A percentile compares a stretch with the other conserved stretches of the same genome.
These are phyloP conservation scores for Zygoascus flipseniorum DNA, from an alignment of 805 yeast species.

Conservation along the genomic window DNA sequence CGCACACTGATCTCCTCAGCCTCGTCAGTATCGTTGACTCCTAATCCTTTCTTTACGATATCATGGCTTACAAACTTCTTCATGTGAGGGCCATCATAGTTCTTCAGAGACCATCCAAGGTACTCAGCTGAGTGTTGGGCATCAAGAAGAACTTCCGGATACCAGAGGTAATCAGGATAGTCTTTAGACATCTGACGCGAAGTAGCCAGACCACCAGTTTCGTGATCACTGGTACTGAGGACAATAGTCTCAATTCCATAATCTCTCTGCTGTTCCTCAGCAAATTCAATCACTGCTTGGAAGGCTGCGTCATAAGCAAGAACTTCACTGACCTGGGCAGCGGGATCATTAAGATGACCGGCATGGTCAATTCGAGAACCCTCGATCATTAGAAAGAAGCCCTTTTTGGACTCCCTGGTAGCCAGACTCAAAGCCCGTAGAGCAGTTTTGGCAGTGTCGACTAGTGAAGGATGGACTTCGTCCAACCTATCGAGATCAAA, in stretches of 20 bases:
- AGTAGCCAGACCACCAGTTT: constrained; percentile 89
- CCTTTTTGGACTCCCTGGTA: constrained; percentile 57
- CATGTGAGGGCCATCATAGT: constrained; percentile 29
- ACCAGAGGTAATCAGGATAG: constrained; percentile 87
- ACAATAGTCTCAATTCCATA: constrained; percentile 65
- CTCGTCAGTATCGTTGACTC: constrained; percentile 47
- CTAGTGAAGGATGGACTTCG: constrained; percentile 59
- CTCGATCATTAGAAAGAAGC: constrained; percentile 80
- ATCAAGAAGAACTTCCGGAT: constrained; percentile 63
- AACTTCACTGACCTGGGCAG: constrained; percentile 88
- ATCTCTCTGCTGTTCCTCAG: constrained; percentile 36
- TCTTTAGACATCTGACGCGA: constrained; percentile 61
- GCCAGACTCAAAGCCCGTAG: constrained; percentile 58
- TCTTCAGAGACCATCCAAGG: constrained; percentile 39
- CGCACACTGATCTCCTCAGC: constrained; percentile 40
- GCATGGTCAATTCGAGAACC: constrained; percentile 95
- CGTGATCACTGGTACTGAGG: constrained; percentile 86
- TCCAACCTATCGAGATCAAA: constrained; percentile 71
- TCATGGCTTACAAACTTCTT: constrained; percentile 42
- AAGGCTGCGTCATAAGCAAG: constrained; percentile 81
- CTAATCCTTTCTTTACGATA: constrained; percentile 56
- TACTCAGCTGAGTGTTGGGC: constrained; percentile 75
- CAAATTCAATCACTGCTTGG: constrained; percentile 62
- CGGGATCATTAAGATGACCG: constrained; percentile 90
- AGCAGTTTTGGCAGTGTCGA: constrained; percentile 72